Conservation (phyloP, 1,284 basidiomycete genomes). For the Fomitiporia mediterranea region DNA sequence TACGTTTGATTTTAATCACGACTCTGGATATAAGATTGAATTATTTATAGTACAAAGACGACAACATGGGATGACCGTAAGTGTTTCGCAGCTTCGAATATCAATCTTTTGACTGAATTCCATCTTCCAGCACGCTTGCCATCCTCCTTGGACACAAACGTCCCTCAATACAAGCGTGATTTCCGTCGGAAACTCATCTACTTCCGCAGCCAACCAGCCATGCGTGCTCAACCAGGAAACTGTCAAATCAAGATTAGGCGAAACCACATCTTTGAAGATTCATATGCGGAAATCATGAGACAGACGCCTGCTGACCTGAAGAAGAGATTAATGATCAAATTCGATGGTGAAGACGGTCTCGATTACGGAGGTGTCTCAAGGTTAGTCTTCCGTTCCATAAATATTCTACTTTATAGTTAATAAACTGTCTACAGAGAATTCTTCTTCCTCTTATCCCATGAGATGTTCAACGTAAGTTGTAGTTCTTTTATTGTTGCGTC, state of each 20-base stretch:
- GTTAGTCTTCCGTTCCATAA: slow-evolving; percentile 37
- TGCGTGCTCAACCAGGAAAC: slow-evolving; percentile 86
- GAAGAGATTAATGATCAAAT: slow-evolving; percentile 97
- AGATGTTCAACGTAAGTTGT: slow-evolving; percentile 70
- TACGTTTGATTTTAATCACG: too few relatives aligned
- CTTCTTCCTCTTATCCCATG: slow-evolving; percentile 92
- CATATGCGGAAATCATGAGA: slow-evolving; percentile 94
- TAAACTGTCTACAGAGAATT: slow-evolving; percentile 44
- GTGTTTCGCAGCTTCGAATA: slow-evolving; percentile 51
- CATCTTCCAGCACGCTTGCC: slow-evolving; percentile 38
- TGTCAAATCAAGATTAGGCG: slow-evolving; percentile 96
- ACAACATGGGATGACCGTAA: slow-evolving; percentile 96
- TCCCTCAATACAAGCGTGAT: slow-evolving; percentile 99
- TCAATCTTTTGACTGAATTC: slow-evolving; percentile 37
- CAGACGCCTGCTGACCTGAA: slow-evolving; percentile 93
- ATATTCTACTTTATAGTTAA: background rate
- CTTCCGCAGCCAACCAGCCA: slow-evolving; percentile 96
- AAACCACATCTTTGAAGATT: slow-evolving; percentile 94
- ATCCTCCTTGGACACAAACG: slow-evolving; percentile 79
- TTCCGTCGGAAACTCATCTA: slow-evolving; percentile 98
- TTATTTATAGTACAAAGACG: slow-evolving; percentile 72
- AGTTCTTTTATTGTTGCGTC: background rate
- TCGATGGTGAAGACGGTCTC: slow-evolving; percentile 96
- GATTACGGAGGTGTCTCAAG: slow-evolving; percentile 98
- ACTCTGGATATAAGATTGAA: background rate